Conservation (phyloP, 257 asterid species). For the Solanum virginianum region DNA sequence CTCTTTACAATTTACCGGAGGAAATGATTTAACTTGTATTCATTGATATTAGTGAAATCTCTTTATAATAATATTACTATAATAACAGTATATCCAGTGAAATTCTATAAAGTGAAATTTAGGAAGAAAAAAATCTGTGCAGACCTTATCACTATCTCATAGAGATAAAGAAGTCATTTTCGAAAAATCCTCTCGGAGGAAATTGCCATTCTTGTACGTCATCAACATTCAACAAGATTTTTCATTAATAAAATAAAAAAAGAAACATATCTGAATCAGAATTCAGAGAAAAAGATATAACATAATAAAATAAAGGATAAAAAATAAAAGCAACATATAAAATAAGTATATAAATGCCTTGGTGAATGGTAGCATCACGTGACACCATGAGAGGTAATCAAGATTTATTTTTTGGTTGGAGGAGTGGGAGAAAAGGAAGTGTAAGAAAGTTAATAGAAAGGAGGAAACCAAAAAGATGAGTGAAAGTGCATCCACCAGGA, state of each 20-base stretch:
- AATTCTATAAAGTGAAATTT: too few relatives aligned
- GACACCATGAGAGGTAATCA: slow-evolving; percentile 4
- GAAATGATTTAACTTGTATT: too few relatives aligned
- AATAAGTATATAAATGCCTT: background rate
- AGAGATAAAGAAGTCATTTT: too few relatives aligned
- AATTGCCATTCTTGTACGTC: background rate
- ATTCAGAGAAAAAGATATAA: background rate
- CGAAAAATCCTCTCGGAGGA: background rate
- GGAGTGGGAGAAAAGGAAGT: background rate
- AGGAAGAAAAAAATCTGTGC: rapidly evolving
- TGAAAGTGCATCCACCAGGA: background rate
- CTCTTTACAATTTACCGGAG: too few relatives aligned
- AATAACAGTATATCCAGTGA: too few relatives aligned
- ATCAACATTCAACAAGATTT: background rate
- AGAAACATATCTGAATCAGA: background rate
- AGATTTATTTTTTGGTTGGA: background rate
- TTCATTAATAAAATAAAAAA: background rate
- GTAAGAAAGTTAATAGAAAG: background rate
- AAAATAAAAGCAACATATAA: background rate
- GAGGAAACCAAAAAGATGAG: background rate
- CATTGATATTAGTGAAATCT: too few relatives aligned
- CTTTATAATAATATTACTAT: too few relatives aligned
- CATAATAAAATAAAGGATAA: background rate
- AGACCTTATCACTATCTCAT: rapidly evolving
- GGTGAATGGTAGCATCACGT: background rate